A percentile compares a stretch with the other conserved stretches of the same genome.
These are phyloP conservation scores for Metschnikowia similis DNA, from an alignment of 805 yeast species.

Conservation along the genomic window DNA sequence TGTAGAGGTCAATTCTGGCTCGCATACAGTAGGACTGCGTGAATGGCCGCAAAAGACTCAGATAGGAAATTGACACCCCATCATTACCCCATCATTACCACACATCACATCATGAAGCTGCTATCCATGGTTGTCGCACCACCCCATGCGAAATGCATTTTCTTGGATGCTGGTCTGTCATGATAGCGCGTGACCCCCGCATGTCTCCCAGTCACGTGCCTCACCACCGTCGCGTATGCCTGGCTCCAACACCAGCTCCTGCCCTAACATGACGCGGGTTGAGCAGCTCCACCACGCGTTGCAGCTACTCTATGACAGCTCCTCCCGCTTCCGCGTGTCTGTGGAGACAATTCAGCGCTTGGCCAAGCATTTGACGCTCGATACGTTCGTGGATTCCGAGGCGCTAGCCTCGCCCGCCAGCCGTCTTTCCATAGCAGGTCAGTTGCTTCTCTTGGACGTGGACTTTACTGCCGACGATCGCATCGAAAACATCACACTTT, in stretches of 20 bases:
- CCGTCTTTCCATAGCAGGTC: slow-evolving; percentile 40
- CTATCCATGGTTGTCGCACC: too few relatives aligned
- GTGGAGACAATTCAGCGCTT: slow-evolving; percentile 36
- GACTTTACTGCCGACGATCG: slow-evolving; percentile 28
- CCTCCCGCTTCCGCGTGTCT: slow-evolving; percentile 28
- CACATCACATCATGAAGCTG: too few relatives aligned
- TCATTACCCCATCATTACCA: too few relatives aligned
- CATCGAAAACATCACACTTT: slow-evolving; percentile 29
- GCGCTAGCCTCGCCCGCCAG: slow-evolving; percentile 16
- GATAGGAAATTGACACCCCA: too few relatives aligned
- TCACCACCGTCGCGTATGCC: neutral
- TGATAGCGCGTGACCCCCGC: neutral
- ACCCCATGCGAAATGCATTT: too few relatives aligned
- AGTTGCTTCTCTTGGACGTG: slow-evolving; percentile 36
- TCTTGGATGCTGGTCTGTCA: too few relatives aligned
- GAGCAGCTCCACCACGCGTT: slow-evolving; percentile 13
- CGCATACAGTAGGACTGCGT: too few relatives aligned
- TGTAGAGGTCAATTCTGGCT: too few relatives aligned
- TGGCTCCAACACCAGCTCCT: neutral
- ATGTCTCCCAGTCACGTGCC: neutral
- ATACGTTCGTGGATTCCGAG: slow-evolving; percentile 39
- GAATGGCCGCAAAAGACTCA: too few relatives aligned
- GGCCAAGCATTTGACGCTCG: slow-evolving; percentile 38
- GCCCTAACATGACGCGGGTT: slow-evolving; percentile 5
- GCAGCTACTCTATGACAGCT: slow-evolving; percentile 27